These are phyloP conservation scores for Cadophora sp. DNA, from an alignment of 2,329 filamentous ascomycete species.

Conservation along the genomic window DNA sequence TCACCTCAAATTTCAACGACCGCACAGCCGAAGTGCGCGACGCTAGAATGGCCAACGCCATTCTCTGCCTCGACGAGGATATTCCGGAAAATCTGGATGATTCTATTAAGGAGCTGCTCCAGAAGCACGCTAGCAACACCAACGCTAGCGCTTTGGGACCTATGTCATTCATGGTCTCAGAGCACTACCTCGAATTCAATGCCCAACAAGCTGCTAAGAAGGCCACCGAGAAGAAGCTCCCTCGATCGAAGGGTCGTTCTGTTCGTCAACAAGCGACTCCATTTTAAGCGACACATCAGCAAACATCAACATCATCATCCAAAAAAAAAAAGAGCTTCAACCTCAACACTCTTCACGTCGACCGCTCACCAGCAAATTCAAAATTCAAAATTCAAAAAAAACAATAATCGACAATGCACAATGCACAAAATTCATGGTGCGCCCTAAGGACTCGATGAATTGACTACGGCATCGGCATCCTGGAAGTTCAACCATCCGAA, in stretches of 20 bases:
- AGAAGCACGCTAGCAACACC: constrained; percentile 13
- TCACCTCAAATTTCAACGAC: constrained; percentile 11
- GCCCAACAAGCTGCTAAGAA: constrained; percentile 15
- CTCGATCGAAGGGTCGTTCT: constrained; percentile 20
- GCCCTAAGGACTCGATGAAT: neutral
- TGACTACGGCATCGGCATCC: neutral
- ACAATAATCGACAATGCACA: neutral
- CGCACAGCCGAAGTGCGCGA: constrained; percentile 16
- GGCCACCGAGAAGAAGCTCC: constrained; percentile 21
- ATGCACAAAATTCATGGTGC: neutral
- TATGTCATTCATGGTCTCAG: constrained; percentile 20
- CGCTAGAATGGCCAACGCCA: constrained; percentile 19
- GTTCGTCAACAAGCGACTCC: neutral
- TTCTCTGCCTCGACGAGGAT: constrained; percentile 26
- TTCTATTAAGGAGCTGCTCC: constrained; percentile 21
- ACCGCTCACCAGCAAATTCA: neutral
- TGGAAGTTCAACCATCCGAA: neutral
- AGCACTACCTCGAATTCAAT: constrained; percentile 23
- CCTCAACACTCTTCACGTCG: neutral
- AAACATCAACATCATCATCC: neutral
- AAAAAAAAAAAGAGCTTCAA: neutral
- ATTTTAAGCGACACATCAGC: constrained; percentile 3
- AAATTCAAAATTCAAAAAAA: neutral
- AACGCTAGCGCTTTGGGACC: constrained; percentile 9
- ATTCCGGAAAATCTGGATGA: constrained; percentile 25